Evolutionary conservation across 768 basidiomycete genomes (phyloP), one percentile per base, ranked within the genome.

Genomic region (Lyophyllum decastes): DNA sequence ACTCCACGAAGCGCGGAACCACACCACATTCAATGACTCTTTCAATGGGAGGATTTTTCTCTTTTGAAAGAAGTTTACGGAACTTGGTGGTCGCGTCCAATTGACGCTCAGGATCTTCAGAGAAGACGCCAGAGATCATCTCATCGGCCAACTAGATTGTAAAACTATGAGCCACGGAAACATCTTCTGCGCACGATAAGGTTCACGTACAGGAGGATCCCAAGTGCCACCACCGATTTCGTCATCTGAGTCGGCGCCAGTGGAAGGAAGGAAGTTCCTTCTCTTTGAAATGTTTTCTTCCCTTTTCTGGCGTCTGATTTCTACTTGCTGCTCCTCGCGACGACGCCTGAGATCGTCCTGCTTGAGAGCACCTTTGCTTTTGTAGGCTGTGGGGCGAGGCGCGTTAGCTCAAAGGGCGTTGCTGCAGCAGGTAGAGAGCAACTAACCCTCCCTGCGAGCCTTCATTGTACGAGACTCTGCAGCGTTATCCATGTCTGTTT

Each of bases 41-140:
- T 73, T 99, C 97, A 71, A 99, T 99, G 19, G 96, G 97, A 47
- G 97, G 97, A 72, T 98, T 99, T 81, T 95, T 96, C 79, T 99
- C 97, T 78, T 99, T 99, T 64, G 95, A 98, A 62, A 99, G 85
- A 40, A 99, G 83, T 77, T 98, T 99, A 68, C 97, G 89, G 82
- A 98, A 98, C 77, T 92, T 96, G 70, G 94, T 98, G 17, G 97
- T 98, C 70, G 96, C 92, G 73, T 98, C 95, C 59, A 96, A 80
- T 75, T 99, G 97, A 66, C 86, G 89, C 58, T 97, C 94, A 27
- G 89, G 79, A 72, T 95, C 90, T 51, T 95, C 88, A 22, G 92
- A 94, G 73, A 97, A 96, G 25, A 99, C 95, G 55, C 89, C 94
- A 54, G 81, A 74, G 61, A 99, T 88, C 95, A 99, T 95, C 67